Conservation (phyloP, 257 asterid species). For the Nicotiana attenuata region DNA sequence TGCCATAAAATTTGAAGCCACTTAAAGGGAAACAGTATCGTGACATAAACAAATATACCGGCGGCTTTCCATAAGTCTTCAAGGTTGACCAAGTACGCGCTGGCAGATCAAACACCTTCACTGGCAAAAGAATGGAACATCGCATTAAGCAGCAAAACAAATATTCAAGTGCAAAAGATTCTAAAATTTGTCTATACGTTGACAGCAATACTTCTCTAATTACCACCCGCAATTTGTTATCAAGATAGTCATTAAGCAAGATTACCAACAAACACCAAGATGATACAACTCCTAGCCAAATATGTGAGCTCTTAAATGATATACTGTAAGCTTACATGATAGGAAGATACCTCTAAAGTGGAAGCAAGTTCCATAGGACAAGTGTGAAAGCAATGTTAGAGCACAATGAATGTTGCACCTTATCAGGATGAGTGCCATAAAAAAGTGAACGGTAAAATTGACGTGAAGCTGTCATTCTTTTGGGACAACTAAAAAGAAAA, state of each 20-base stretch:
- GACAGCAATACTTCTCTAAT: neutral
- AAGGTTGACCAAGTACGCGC: conserved; percentile 74
- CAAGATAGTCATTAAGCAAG: neutral
- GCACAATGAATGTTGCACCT: neutral
- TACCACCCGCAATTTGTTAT: neutral
- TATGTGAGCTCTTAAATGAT: neutral
- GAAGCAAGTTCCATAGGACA: neutral
- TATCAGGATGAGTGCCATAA: neutral
- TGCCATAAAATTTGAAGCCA: neutral
- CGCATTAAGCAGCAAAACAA: conserved; percentile 19
- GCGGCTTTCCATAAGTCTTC: conserved; percentile 97
- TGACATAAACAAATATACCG: conserved; percentile 42
- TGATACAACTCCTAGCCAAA: neutral
- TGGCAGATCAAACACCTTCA: conserved; percentile 85
- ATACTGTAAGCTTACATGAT: neutral
- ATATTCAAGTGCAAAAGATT: neutral
- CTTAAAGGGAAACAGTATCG: conserved; percentile 4
- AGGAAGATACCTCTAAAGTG: neutral
- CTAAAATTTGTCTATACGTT: neutral
- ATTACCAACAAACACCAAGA: neutral
- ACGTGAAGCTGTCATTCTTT: neutral
- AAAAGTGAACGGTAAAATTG: neutral
- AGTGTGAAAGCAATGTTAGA: neutral
- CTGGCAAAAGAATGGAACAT: conserved; percentile 41
- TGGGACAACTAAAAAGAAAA: too few relatives aligned